Percentiles rank a stretch among this genome's conserved stretches.
Conservation (phyloP, 495 filamentous ascomycete genomes). For the Astrothelium subdiscretum region DNA sequence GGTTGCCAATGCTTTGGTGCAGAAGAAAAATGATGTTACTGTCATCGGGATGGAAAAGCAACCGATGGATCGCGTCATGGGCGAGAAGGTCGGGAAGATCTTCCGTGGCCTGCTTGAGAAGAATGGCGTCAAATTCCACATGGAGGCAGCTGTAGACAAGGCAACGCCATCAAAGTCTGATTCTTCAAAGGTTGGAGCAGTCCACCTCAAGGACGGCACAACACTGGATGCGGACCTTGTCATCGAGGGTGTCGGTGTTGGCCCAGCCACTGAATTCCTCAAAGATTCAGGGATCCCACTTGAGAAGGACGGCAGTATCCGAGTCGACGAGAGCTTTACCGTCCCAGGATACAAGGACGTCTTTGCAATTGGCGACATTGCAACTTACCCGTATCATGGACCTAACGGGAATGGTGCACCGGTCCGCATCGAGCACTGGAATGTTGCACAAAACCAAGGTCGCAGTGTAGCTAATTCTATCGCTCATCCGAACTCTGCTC, state of each 20-base stretch:
- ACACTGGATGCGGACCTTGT: constrained; percentile 78
- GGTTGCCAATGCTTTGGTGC: constrained; percentile 63
- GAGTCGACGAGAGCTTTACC: constrained; percentile 63
- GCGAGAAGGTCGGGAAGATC: constrained; percentile 65
- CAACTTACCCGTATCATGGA: constrained; percentile 86
- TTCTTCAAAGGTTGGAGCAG: constrained; percentile 59
- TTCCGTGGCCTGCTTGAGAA: constrained; percentile 68
- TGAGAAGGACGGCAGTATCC: constrained; percentile 69
- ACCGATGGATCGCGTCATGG: constrained; percentile 82
- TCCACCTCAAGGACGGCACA: constrained; percentile 79
- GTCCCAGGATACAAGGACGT: constrained; percentile 66
- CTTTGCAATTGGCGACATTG: constrained; percentile 92
- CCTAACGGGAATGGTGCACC: constrained; percentile 62
- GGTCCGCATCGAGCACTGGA: constrained; percentile 89
- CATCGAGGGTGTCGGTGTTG: constrained; percentile 79
- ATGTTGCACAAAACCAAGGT: constrained; percentile 89
- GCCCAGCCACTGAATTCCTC: constrained; percentile 78
- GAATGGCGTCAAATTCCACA: constrained; percentile 76
- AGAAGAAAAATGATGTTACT: constrained; percentile 67
- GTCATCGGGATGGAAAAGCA: constrained; percentile 85
- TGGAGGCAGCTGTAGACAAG: constrained; percentile 68
- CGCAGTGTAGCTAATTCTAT: constrained; percentile 68
- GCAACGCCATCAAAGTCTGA: constrained; percentile 57
- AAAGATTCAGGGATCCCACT: constrained; percentile 50
- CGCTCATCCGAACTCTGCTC: constrained; percentile 39